Evolutionary conservation across 2,329 filamentous ascomycete genomes (phyloP).

Genomic region (Aspergillus neotritici): DNA sequence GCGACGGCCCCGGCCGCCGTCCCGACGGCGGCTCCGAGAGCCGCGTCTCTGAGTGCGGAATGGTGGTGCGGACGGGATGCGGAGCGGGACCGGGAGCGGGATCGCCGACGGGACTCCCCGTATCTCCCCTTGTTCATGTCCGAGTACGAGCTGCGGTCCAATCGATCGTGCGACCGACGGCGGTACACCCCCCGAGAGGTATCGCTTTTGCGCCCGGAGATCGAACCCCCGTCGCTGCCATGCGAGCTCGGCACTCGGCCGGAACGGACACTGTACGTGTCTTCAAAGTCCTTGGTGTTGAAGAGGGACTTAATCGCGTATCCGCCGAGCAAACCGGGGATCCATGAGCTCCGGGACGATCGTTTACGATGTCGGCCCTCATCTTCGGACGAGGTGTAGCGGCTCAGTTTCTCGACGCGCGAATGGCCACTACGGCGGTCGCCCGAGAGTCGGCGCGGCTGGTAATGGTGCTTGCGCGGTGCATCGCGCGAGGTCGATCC

Average conservation of each 20-base stretch:
- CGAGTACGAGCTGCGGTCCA: constrained; percentile 24
- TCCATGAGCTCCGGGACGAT: constrained; percentile 44
- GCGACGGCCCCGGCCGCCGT: constrained; percentile 23
- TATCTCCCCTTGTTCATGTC: constrained; percentile 17
- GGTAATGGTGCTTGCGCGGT: constrained; percentile 56
- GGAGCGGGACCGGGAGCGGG: constrained; percentile 38
- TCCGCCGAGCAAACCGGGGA: constrained; percentile 51
- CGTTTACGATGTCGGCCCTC: constrained; percentile 43
- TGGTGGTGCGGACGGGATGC: constrained; percentile 24
- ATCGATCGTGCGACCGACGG: constrained; percentile 33
- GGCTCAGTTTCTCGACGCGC: constrained; percentile 55
- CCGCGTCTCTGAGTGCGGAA: constrained; percentile 29
- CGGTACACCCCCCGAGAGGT: constrained; percentile 39
- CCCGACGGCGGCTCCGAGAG: constrained; percentile 34
- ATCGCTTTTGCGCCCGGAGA: constrained; percentile 34
- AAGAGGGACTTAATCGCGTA: constrained; percentile 53
- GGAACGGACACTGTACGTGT: constrained; percentile 55
- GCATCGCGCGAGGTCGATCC: constrained; percentile 52
- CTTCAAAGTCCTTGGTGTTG: constrained; percentile 52
- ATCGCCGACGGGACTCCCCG: constrained; percentile 25
- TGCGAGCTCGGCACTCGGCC: constrained; percentile 38
- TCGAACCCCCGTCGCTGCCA: constrained; percentile 25
- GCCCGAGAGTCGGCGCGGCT: constrained; percentile 40
- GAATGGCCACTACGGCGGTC: constrained; percentile 40
- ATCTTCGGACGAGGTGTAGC: constrained; percentile 51